A percentile compares a stretch with the other conserved stretches of the same genome.
phyloP scores from a whole-genome alignment of 1,139 yeast genomes.

The Blastobotrys niveus region DNA sequence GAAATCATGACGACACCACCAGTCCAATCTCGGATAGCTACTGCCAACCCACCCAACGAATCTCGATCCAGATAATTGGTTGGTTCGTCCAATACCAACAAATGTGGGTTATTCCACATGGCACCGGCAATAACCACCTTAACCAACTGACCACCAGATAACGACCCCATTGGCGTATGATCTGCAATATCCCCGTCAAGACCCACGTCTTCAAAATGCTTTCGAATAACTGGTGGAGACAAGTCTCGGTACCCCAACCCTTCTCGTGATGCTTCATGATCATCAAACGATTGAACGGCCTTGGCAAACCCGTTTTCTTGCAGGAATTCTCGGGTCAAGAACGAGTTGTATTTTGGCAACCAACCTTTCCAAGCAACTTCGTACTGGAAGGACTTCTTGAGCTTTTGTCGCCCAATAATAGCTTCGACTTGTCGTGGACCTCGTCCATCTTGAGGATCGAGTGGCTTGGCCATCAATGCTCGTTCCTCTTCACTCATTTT shows the following conservation, averaged over 20 bases:
- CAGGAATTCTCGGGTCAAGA: constrained; percentile 82
- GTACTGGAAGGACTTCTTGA: constrained; percentile 93
- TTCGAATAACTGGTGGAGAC: constrained; percentile 84
- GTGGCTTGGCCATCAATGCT: constrained; percentile 68
- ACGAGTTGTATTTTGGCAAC: constrained; percentile 89
- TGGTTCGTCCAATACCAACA: constrained; percentile 95
- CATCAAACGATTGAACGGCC: constrained; percentile 89
- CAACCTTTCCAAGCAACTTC: constrained; percentile 92
- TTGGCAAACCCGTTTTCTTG: constrained; percentile 80
- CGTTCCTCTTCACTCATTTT: constrained; percentile 79
- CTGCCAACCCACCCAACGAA: constrained; percentile 93
- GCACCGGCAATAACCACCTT: constrained; percentile 99
- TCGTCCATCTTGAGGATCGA: constrained; percentile 81
- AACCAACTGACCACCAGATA: constrained; percentile 97
- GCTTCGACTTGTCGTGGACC: constrained; percentile 89
- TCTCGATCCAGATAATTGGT: constrained; percentile 97
- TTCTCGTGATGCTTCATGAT: constrained; percentile 97
- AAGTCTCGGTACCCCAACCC: constrained; percentile 96
- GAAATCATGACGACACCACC: constrained; percentile 99
- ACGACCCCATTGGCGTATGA: constrained; percentile 93
- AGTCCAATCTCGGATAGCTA: constrained; percentile 95
- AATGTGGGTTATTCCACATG: constrained; percentile 99
- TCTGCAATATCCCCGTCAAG: constrained; percentile 97
- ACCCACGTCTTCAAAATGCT: constrained; percentile 96
- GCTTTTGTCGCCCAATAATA: constrained; percentile 92